Evolutionary conservation across 2,329 filamentous ascomycete genomes (phyloP).

Genomic region (Orbilia oligospora): DNA sequence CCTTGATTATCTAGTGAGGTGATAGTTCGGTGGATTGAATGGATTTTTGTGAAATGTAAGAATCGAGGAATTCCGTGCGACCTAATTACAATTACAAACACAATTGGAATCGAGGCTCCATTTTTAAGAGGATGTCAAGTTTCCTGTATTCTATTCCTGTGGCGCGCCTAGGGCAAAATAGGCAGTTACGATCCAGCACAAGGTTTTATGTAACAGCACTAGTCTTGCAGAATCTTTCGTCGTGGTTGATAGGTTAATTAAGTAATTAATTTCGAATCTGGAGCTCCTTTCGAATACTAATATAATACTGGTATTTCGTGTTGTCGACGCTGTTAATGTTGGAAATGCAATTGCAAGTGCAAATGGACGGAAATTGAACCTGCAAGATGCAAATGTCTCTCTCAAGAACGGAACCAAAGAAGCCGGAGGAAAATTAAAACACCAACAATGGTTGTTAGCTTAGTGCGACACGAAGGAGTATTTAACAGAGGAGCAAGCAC

Average conservation of each 20-base stretch:
- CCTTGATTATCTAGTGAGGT: not conserved
- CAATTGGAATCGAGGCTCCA: conserved; percentile 5
- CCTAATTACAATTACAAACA: not conserved
- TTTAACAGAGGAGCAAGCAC: conserved; percentile 3
- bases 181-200: conserved; percentile 1
- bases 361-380: not conserved
- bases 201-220: not conserved
- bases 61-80: not conserved
- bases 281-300: not conserved
- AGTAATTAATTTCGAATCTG: not conserved
- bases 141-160: conserved; percentile 19
- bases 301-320: not conserved
- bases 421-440: conserved; percentile 6
- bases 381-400: too few species aligned
- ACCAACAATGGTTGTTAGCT: not conserved
- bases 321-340: conserved; percentile 1
- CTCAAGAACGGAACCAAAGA: too few species aligned
- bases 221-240: not conserved
- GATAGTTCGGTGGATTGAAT: not conserved
- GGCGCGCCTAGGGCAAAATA: conserved; percentile 2
- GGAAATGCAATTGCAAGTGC: not conserved
- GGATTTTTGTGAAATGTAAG: conserved; percentile 3
- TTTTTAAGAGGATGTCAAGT: not conserved
- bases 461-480: conserved; percentile 18
- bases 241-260: too few species aligned